Evolutionary conservation across 192 early-diverging fungal species (phyloP).

Genomic region (Allomyces macrogynus): DNA sequence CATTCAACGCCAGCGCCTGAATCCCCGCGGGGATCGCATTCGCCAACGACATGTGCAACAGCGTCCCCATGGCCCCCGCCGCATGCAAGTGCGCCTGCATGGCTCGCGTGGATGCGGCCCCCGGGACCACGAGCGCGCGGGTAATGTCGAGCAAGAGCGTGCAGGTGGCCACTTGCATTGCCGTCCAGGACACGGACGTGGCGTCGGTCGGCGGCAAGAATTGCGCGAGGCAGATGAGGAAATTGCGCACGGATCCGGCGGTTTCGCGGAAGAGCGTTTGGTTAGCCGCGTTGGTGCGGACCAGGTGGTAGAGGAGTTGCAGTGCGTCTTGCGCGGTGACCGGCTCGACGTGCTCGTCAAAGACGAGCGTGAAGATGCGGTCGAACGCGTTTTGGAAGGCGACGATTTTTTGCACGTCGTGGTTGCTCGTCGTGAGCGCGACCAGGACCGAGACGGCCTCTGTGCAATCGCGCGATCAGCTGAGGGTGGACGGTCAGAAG

Average conservation of each 20-base stretch:
- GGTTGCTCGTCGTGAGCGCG: slow-evolving; percentile 71
- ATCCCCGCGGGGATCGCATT: neutral
- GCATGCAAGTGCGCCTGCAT: slow-evolving; percentile 20
- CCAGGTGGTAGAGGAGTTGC: slow-evolving; percentile 72
- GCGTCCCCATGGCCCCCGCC: neutral
- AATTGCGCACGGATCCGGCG: neutral
- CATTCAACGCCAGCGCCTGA: slow-evolving; percentile 41
- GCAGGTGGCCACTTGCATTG: slow-evolving; percentile 60
- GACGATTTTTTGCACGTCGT: slow-evolving; percentile 96
- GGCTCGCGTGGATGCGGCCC: slow-evolving; percentile 55
- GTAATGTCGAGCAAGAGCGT: slow-evolving; percentile 74
- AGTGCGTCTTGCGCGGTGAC: slow-evolving; percentile 95
- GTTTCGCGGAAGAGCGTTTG: slow-evolving; percentile 19
- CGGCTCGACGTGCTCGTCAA: slow-evolving; percentile 74
- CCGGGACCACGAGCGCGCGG: slow-evolving; percentile 59
- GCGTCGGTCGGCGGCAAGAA: slow-evolving; percentile 36
- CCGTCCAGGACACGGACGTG: slow-evolving; percentile 33
- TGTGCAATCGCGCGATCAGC: slow-evolving; percentile 10
- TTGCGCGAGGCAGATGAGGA: neutral
- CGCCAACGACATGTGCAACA: neutral
- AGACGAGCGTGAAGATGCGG: slow-evolving; percentile 61
- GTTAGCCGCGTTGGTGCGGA: slow-evolving; percentile 92
- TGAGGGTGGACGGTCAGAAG: slow-evolving; percentile 1
- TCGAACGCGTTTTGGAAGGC: slow-evolving; percentile 98
- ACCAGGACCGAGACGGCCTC: slow-evolving; percentile 84